Evolutionary conservation across 148 eudicot genomes (phyloP), one percentile per base, ranked within the genome.

Genomic region (Rhododendron ovatum): DNA sequence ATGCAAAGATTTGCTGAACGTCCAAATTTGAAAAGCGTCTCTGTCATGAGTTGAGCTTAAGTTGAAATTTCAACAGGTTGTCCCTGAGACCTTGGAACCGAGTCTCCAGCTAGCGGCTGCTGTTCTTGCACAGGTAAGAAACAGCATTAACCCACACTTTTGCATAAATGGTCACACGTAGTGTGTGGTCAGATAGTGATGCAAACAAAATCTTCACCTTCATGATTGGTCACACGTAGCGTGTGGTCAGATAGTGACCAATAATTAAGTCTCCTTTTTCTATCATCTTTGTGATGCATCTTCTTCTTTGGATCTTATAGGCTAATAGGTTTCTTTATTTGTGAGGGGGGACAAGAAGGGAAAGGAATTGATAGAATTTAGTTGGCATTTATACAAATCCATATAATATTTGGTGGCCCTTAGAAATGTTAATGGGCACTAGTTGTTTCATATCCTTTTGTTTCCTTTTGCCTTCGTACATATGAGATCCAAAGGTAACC

Each of bases 71-170:
- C 57, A 87, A 55, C 91, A 95, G 98, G 98, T 95, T 90, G 98
- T 95, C 51, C 98, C 98, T 4, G 98, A 95, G 94, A 95, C 98
- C 80, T 91, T 95, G 91, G 98, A 95, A 89, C 98, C 98, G 83
- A 96, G 98, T 90, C 91, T 96, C 71, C 98, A 96, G 93, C 84
- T 96, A 89, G 98, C 98, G 75, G 96, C 98, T 85, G 98, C 98
- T 88, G 98, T 96, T 85, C 98, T 96, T 90, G 95, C 98, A 85
- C 96, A 94, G 93, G 98, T 95, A 91, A 88, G 86, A 86, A 78
- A 75, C 7, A 37, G 73, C 39, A 7, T 43, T 13, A 28, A 59
- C 48, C 26, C 13, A 51, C 74, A 63, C 75, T 39, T 7, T 12
- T 71, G 76, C 76, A 15, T 55, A 81, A 55, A 30, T 81, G 61